Conservation (phyloP, 2,329 filamentous ascomycete genomes). For the Diaporthe vaccinii region DNA sequence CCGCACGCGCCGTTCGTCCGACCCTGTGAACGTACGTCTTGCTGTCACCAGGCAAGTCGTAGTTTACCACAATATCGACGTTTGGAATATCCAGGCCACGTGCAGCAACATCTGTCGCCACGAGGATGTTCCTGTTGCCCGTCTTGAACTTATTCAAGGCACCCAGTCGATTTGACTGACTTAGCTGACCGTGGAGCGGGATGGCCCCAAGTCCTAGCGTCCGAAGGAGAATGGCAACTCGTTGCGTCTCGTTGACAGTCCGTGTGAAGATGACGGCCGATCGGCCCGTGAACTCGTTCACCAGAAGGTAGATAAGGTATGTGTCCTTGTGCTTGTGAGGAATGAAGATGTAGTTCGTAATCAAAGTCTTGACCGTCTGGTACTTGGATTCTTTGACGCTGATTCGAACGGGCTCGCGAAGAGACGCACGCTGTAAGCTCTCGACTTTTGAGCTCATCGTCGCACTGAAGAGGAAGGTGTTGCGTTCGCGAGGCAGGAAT, state of each 20-base stretch:
- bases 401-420: slow-evolving; percentile 86
- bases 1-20: slow-evolving; percentile 88
- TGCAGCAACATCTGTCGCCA: slow-evolving; percentile 94
- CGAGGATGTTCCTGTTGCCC: slow-evolving; percentile 84
- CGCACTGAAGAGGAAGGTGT: slow-evolving; percentile 92
- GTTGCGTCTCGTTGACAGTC: slow-evolving; percentile 91
- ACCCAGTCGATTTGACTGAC: slow-evolving; percentile 86
- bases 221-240: slow-evolving; percentile 85
- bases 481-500: slow-evolving; percentile 81
- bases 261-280: slow-evolving; percentile 91
- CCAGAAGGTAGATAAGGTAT: slow-evolving; percentile 85
- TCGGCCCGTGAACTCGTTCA: slow-evolving; percentile 87
- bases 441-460: slow-evolving; percentile 97
- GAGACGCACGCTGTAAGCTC: slow-evolving; percentile 87
- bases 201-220: slow-evolving; percentile 91
- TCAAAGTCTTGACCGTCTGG: slow-evolving; percentile 89
- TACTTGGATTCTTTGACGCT: slow-evolving; percentile 87
- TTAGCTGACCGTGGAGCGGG: slow-evolving; percentile 92
- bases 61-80: slow-evolving; percentile 72
- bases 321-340: slow-evolving; percentile 90
- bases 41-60: slow-evolving; percentile 84
- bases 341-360: slow-evolving; percentile 89
- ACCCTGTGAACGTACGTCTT: slow-evolving; percentile 95
- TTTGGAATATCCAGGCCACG: slow-evolving; percentile 92
- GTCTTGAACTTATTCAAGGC: slow-evolving; percentile 92